phyloP scores from a whole-genome alignment of 192 early-diverging fungal species.

The Chytriomyces sp. region DNA sequence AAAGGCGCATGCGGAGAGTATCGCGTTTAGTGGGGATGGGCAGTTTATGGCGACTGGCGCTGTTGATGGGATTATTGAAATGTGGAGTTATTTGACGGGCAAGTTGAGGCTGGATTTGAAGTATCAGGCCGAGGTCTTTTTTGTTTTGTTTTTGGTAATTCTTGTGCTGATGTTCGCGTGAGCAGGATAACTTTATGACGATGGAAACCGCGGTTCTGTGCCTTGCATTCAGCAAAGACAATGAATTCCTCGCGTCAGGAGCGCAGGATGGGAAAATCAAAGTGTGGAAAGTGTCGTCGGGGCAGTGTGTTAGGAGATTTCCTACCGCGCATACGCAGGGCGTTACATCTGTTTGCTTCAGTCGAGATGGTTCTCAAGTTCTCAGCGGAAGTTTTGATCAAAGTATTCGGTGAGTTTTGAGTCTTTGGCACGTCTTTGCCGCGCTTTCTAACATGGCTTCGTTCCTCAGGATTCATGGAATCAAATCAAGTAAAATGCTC shows the following conservation, averaged over 20 bases:
- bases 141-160: neutral
- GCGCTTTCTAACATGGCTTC: neutral
- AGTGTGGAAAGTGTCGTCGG: conserved; percentile 83
- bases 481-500: conserved; percentile 90
- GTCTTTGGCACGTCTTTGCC: neutral
- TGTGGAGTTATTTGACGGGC: conserved; percentile 93
- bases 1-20: conserved; percentile 78
- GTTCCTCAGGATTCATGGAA: conserved; percentile 77
- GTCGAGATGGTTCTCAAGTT: conserved; percentile 76
- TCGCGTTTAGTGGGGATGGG: conserved; percentile 83
- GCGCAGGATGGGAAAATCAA: conserved; percentile 84
- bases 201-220: conserved; percentile 87
- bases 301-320: conserved; percentile 73
- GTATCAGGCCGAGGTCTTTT: conserved; percentile 91
- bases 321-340: conserved; percentile 84
- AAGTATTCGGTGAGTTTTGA: conserved; percentile 64
- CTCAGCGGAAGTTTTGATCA: conserved; percentile 82
- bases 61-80: conserved; percentile 93
- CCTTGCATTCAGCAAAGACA: conserved; percentile 78
- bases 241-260: conserved; percentile 83
- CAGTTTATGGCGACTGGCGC: conserved; percentile 86
- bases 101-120: conserved; percentile 86
- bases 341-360: conserved; percentile 81
- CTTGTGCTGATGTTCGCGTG: neutral
- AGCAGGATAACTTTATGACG: conserved; percentile 82